A percentile compares a stretch with the other conserved stretches of the same genome.
Evolutionary conservation across 805 yeast genomes (phyloP).

Genomic region (Lachancea thermotolerans): DNA sequence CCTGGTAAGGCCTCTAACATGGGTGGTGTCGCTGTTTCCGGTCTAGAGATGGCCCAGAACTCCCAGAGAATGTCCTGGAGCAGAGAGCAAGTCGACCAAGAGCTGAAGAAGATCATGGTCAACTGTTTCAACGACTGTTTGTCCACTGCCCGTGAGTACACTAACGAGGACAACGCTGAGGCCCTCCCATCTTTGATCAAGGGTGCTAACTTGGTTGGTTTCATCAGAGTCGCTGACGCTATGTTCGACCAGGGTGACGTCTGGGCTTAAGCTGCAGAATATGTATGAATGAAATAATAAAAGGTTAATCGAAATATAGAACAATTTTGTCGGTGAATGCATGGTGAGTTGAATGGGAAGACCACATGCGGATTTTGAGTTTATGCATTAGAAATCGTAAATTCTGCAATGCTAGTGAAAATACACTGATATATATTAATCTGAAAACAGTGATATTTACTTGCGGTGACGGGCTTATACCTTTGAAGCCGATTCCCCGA

Average conservation of each 20-base stretch:
- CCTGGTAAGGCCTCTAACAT: constrained; percentile 99
- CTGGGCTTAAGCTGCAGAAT: constrained; percentile 19
- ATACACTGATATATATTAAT: too few species aligned
- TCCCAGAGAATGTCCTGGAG: constrained; percentile 91
- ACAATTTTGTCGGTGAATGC: too few species aligned
- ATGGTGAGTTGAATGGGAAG: too few species aligned
- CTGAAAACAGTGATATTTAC: too few species aligned
- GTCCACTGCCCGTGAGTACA: constrained; percentile 74
- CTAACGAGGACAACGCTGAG: constrained; percentile 57
- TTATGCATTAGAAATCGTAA: too few species aligned
- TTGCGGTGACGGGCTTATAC: too few species aligned
- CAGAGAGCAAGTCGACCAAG: constrained; percentile 83
- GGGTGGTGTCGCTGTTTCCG: constrained; percentile 99
- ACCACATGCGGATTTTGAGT: too few species aligned
- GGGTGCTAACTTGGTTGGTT: constrained; percentile 99
- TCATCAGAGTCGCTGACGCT: constrained; percentile 96
- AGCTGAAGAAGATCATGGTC: constrained; percentile 88
- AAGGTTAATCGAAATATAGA: not conserved
- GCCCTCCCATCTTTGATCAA: constrained; percentile 89
- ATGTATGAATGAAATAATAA: not conserved
- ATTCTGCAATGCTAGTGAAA: too few species aligned
- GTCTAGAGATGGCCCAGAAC: constrained; percentile 99
- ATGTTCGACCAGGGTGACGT: constrained; percentile 96
- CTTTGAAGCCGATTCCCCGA: too few species aligned
- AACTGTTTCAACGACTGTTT: constrained; percentile 90